phyloP scores from a whole-genome alignment of 768 basidiomycete species.

The Serendipita sp. region DNA sequence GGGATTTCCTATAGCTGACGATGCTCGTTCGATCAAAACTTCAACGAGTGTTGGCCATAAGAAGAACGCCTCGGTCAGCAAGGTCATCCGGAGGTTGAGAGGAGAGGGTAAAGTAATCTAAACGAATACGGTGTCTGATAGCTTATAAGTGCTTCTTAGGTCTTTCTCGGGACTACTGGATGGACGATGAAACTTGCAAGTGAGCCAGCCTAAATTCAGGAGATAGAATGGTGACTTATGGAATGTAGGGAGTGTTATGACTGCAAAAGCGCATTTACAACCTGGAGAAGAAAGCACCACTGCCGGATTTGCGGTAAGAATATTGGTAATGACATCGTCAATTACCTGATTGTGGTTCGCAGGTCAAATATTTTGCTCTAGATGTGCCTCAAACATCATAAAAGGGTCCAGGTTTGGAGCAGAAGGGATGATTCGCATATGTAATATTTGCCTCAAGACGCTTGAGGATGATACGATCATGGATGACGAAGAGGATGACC shows the following conservation, averaged over 20 bases:
- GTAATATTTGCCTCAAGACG: slow-evolving; percentile 89
- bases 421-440: slow-evolving; percentile 89
- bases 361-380: slow-evolving; percentile 96
- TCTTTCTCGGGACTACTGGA: slow-evolving; percentile 93
- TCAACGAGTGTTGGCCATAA: slow-evolving; percentile 37
- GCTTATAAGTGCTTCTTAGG: slow-evolving; percentile 26
- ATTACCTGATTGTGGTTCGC: slow-evolving; percentile 1
- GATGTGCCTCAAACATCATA: slow-evolving; percentile 93
- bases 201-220: neutral
- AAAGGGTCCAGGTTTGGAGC: slow-evolving; percentile 86
- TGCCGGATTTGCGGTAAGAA: slow-evolving; percentile 81
- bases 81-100: slow-evolving; percentile 75
- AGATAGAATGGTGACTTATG: neutral
- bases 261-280: slow-evolving; percentile 84
- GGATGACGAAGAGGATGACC: slow-evolving; percentile 73
- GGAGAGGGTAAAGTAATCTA: slow-evolving; percentile 54
- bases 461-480: slow-evolving; percentile 46
- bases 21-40: slow-evolving; percentile 74
- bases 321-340: slow-evolving; percentile 12
- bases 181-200: slow-evolving; percentile 91
- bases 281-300: slow-evolving; percentile 92
- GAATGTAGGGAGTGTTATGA: slow-evolving; percentile 63
- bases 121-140: neutral
- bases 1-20: slow-evolving; percentile 84
- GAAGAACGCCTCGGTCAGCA: slow-evolving; percentile 69